phyloP scores from a whole-genome alignment of 495 filamentous ascomycete species.

The Hypoxylon intermedium region DNA sequence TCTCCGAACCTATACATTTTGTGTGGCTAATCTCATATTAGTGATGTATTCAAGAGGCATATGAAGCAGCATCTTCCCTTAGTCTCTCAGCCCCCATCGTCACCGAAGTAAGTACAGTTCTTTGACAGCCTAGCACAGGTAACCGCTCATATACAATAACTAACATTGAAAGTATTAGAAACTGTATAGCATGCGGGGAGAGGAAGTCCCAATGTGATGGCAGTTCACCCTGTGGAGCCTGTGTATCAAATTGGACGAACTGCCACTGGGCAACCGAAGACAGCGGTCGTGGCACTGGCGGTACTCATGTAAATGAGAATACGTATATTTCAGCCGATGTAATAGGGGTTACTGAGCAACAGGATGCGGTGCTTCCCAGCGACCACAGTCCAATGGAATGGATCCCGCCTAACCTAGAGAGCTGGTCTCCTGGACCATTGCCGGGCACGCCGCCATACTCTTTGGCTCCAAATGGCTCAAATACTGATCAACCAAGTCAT shows the following conservation, averaged over 20 bases:
- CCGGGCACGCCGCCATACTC: slow-evolving; percentile 2
- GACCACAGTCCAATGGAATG: slow-evolving; percentile 4
- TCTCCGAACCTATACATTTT: neutral
- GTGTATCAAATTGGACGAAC: slow-evolving; percentile 26
- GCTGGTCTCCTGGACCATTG: slow-evolving; percentile 14
- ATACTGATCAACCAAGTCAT: slow-evolving; percentile 8
- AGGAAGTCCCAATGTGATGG: slow-evolving; percentile 37
- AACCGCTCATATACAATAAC: neutral
- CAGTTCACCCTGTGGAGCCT: slow-evolving; percentile 36
- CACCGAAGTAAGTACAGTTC: neutral
- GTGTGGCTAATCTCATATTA: slow-evolving; percentile 9
- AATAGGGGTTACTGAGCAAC: neutral
- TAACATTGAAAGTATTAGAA: slow-evolving; percentile 6
- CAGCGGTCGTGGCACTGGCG: slow-evolving; percentile 7
- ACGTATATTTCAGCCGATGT: neutral
- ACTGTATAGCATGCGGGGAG: slow-evolving; percentile 37
- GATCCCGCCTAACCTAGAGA: slow-evolving; percentile 16
- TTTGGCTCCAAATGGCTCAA: neutral
- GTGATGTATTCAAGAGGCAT: slow-evolving; percentile 43
- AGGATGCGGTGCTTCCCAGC: neutral
- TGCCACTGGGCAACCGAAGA: slow-evolving; percentile 11
- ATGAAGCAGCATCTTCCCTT: slow-evolving; percentile 37
- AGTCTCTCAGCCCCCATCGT: neutral
- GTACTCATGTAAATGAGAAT: neutral
- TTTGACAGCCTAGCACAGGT: neutral